A percentile compares a stretch with the other conserved stretches of the same genome.
Conservation (phyloP, 148 eudicot genomes). For the Camellia lanceoleosa region DNA sequence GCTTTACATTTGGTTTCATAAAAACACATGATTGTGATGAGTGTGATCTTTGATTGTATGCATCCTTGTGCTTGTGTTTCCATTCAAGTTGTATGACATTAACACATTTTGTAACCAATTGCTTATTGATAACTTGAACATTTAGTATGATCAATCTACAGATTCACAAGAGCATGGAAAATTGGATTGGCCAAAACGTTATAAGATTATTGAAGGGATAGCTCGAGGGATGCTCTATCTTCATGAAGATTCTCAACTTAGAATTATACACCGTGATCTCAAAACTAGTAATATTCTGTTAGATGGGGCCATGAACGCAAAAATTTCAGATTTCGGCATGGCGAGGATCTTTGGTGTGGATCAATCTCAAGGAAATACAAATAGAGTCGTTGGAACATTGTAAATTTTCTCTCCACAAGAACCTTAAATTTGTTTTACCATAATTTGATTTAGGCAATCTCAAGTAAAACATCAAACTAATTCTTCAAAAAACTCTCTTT, state of each 20-base stretch:
- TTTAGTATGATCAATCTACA: slow-evolving; percentile 1
- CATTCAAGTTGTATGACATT: background rate
- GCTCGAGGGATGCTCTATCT: slow-evolving; percentile 32
- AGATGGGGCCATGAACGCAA: slow-evolving; percentile 34
- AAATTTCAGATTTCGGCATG: slow-evolving; percentile 41
- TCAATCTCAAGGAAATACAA: slow-evolving; percentile 36
- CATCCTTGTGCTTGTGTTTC: background rate
- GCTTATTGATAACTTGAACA: background rate
- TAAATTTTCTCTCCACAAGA: slow-evolving; percentile 9
- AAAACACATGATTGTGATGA: background rate
- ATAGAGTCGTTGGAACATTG: slow-evolving; percentile 41
- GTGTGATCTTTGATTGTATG: no score
- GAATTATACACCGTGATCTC: slow-evolving; percentile 38
- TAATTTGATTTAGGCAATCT: background rate
- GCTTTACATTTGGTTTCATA: background rate
- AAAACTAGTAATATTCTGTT: slow-evolving; percentile 35
- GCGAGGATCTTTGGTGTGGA: slow-evolving; percentile 35
- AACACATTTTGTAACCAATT: background rate
- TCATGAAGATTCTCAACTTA: slow-evolving; percentile 30
- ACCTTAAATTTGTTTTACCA: background rate
- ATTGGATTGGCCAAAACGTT: slow-evolving; percentile 28
- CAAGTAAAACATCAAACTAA: no score
- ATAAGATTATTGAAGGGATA: slow-evolving; percentile 30
- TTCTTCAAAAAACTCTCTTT: no score
- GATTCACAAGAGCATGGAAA: slow-evolving; percentile 17